Evolutionary conservation across 2,329 filamentous ascomycete genomes (phyloP).

Genomic region (Ophiognomonia clavigignenti-juglandacearum): DNA sequence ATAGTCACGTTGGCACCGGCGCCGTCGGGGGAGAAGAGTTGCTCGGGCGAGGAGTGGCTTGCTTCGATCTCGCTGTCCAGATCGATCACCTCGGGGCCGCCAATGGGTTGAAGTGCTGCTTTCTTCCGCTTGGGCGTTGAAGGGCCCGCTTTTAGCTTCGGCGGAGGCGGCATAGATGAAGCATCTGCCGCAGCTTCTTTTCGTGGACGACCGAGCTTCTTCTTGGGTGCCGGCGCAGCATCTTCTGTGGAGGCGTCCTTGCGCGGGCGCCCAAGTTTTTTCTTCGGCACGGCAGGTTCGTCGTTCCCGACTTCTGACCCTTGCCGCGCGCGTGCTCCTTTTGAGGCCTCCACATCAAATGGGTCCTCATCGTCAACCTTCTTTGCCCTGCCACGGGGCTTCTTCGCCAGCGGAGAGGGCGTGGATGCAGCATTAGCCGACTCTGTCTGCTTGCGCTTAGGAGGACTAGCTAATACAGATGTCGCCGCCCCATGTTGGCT

Average conservation of each 20-base stretch:
- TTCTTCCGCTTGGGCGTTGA: constrained; percentile 25
- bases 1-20: constrained; percentile 38
- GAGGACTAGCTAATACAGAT: constrained; percentile 7
- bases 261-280: too few species aligned
- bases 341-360: constrained; percentile 27
- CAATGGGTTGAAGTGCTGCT: constrained; percentile 18
- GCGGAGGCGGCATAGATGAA: constrained; percentile 13
- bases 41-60: constrained; percentile 28
- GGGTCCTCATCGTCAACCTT: constrained; percentile 22
- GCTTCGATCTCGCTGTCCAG: constrained; percentile 29
- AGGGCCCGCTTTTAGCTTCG: constrained; percentile 17
- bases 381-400: constrained; percentile 29
- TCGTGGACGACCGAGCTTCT: constrained; percentile 35
- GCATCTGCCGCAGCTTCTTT: constrained; percentile 26
- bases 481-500: constrained; percentile 40
- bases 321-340: neutral
- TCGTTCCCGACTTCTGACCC: neutral
- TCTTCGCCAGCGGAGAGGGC: constrained; percentile 7
- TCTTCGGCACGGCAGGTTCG: neutral
- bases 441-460: constrained; percentile 16
- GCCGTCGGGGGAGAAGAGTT: constrained; percentile 35
- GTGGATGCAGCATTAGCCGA: neutral
- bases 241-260: constrained; percentile 23
- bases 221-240: constrained; percentile 25
- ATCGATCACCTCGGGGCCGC: constrained; percentile 52